These are phyloP conservation scores for Aspergillus sp. DNA, from an alignment of 2,329 filamentous ascomycete genomes.

Conservation along the genomic window DNA sequence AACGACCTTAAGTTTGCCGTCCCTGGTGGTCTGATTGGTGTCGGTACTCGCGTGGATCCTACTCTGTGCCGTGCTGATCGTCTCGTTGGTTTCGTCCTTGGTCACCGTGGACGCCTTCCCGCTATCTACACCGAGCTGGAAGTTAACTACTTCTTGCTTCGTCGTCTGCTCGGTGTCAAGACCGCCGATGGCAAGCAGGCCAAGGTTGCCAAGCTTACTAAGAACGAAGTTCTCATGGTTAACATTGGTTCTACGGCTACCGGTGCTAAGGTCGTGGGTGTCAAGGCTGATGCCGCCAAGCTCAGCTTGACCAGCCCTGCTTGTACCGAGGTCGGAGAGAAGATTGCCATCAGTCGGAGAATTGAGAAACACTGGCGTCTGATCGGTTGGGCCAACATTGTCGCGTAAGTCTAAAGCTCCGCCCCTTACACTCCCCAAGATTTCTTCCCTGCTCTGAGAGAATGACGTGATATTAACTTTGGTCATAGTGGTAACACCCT, in stretches of 20 bases:
- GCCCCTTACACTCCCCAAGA: not conserved
- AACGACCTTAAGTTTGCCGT: slow-evolving; percentile 99
- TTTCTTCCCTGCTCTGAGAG: not conserved
- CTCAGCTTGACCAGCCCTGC: slow-evolving; percentile 88
- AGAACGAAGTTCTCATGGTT: slow-evolving; percentile 99
- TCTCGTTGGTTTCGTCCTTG: slow-evolving; percentile 95
- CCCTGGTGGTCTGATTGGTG: slow-evolving; percentile 95
- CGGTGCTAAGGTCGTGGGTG: slow-evolving; percentile 93
- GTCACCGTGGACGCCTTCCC: slow-evolving; percentile 87
- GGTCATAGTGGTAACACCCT: slow-evolving; percentile 48
- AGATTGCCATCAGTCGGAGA: slow-evolving; percentile 92
- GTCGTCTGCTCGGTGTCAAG: slow-evolving; percentile 91
- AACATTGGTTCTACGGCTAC: slow-evolving; percentile 98
- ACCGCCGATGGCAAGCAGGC: slow-evolving; percentile 98
- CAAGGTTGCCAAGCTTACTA: slow-evolving; percentile 96
- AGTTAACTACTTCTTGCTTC: slow-evolving; percentile 98
- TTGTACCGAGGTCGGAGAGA: slow-evolving; percentile 96
- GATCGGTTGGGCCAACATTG: slow-evolving; percentile 86
- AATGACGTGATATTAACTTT: slow-evolving; percentile 12
- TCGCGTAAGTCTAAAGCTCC: slow-evolving; percentile 47
- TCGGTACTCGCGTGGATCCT: slow-evolving; percentile 94
- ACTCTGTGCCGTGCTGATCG: slow-evolving; percentile 98
- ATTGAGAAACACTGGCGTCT: slow-evolving; percentile 99
- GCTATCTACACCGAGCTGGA: slow-evolving; percentile 98
- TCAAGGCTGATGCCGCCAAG: slow-evolving; percentile 97